Evolutionary conservation across 371 early-diverging fungal genomes (phyloP).

Genomic region (Rhizomucor pusillus): DNA sequence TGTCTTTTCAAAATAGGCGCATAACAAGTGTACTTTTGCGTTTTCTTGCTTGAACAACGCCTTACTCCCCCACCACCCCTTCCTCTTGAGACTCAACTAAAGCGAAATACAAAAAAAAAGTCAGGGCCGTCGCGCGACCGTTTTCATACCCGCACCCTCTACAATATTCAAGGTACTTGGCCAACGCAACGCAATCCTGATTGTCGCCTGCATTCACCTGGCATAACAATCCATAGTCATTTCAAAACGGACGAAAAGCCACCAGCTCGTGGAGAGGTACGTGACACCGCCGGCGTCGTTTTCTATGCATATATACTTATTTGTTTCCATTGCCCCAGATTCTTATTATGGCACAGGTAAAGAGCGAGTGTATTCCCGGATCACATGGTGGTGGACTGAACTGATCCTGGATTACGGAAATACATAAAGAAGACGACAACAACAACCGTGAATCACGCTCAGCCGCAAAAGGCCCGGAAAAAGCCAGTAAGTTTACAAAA

Average conservation of each 20-base stretch:
- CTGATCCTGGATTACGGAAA: not conserved
- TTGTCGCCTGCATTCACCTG: not conserved
- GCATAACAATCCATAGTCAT: not conserved
- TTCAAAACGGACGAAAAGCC: not conserved
- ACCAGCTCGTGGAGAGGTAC: not conserved
- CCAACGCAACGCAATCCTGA: not conserved
- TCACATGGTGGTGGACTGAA: not conserved
- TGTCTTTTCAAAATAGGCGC: no score
- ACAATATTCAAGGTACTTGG: no score
- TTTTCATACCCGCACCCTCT: no score
- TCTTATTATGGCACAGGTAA: not conserved
- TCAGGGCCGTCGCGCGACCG: no score
- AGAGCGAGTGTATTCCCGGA: not conserved
- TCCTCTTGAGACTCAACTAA: no score
- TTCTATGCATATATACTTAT: no score
- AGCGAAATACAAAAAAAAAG: no score
- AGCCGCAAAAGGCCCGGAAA: not conserved
- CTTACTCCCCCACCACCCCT: no score
- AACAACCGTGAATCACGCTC: not conserved
- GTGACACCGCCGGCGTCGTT: not conserved
- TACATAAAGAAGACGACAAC: not conserved
- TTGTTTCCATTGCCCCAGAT: no score
- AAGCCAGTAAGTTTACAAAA: not conserved
- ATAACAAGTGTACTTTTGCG: no score
- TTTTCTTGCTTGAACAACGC: no score